Percentiles rank a stretch among this genome's conserved stretches.
These are phyloP conservation scores for Endocalyx cinctus DNA, from an alignment of 2,329 filamentous ascomycete species.

Conservation along the genomic window DNA sequence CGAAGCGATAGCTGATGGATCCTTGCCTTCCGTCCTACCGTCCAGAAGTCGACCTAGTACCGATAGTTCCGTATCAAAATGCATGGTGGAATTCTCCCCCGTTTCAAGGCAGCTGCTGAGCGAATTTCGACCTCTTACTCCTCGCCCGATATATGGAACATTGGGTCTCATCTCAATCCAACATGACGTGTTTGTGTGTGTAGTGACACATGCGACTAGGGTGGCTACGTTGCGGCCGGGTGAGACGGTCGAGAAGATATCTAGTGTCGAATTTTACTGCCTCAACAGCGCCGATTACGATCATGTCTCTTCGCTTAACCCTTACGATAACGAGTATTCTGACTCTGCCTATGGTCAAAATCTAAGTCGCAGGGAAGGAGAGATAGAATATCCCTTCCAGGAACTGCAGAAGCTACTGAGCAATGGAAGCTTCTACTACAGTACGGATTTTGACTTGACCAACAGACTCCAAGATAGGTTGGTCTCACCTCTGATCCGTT, in stretches of 20 bases:
- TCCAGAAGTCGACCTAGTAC: slow-evolving; percentile 37
- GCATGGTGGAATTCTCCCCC: slow-evolving; percentile 83
- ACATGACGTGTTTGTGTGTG: slow-evolving; percentile 83
- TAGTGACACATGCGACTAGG: slow-evolving; percentile 73
- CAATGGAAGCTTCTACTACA: slow-evolving; percentile 96
- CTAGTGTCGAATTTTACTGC: slow-evolving; percentile 87
- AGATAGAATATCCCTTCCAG: slow-evolving; percentile 81
- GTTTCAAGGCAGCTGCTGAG: slow-evolving; percentile 61
- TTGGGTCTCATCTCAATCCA: slow-evolving; percentile 81
- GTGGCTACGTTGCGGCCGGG: slow-evolving; percentile 81
- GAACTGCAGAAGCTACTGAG: slow-evolving; percentile 87
- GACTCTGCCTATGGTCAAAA: slow-evolving; percentile 44
- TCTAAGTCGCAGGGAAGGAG: slow-evolving; percentile 62
- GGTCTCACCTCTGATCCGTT: slow-evolving; percentile 8
- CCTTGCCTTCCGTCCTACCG: slow-evolving; percentile 48
- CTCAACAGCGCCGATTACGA: slow-evolving; percentile 85
- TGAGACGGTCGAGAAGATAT: slow-evolving; percentile 84
- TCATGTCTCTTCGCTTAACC: slow-evolving; percentile 58
- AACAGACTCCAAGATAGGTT: slow-evolving; percentile 86
- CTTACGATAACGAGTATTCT: slow-evolving; percentile 43
- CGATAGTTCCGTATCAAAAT: slow-evolving; percentile 52
- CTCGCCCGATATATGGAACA: slow-evolving; percentile 75
- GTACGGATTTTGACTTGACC: slow-evolving; percentile 95
- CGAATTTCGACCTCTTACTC: slow-evolving; percentile 72
- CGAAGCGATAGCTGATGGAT: slow-evolving; percentile 55